Conservation (phyloP, 2,329 filamentous ascomycete species). For the Fusarium anthophilum region DNA sequence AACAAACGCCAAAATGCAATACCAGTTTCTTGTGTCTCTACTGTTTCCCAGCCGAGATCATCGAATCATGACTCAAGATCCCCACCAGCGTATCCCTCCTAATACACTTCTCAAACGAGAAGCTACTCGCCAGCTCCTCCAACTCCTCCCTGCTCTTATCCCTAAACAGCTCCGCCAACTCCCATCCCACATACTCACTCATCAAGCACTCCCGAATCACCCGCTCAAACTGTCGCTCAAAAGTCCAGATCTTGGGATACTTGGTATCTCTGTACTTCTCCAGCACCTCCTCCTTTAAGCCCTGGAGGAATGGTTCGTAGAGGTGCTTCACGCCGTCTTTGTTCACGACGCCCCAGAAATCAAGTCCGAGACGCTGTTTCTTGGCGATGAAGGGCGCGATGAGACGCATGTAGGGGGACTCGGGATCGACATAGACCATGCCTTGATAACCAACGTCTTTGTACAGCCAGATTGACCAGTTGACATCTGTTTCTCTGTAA, state of each 20-base stretch:
- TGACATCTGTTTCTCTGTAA: conserved; percentile 48
- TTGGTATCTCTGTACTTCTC: conserved; percentile 53
- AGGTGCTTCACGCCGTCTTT: conserved; percentile 47
- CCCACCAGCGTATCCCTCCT: conserved; percentile 61
- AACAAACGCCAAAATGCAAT: background rate
- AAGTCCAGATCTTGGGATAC: conserved; percentile 60
- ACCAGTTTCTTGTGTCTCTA: background rate
- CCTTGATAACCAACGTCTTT: conserved; percentile 67
- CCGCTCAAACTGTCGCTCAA: conserved; percentile 60
- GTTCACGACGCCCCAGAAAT: conserved; percentile 60
- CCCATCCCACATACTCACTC: conserved; percentile 60
- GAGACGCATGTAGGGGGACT: conserved; percentile 59
- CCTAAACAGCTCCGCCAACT: conserved; percentile 65
- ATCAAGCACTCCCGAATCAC: conserved; percentile 53
- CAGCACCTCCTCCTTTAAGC: conserved; percentile 55
- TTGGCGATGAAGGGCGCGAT: conserved; percentile 64
- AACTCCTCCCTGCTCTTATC: conserved; percentile 61
- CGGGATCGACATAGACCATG: conserved; percentile 60
- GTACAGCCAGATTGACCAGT: conserved; percentile 70
- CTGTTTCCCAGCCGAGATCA: background rate
- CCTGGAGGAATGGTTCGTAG: conserved; percentile 51
- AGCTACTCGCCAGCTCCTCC: conserved; percentile 61
- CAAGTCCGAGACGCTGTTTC: conserved; percentile 62
- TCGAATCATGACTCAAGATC: conserved; percentile 50
- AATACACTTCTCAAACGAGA: conserved; percentile 63